Evolutionary conservation across 202 grass and related monocot genomes (phyloP), one percentile per base, ranked within the genome.

Genomic region (Panicum virgatum): DNA sequence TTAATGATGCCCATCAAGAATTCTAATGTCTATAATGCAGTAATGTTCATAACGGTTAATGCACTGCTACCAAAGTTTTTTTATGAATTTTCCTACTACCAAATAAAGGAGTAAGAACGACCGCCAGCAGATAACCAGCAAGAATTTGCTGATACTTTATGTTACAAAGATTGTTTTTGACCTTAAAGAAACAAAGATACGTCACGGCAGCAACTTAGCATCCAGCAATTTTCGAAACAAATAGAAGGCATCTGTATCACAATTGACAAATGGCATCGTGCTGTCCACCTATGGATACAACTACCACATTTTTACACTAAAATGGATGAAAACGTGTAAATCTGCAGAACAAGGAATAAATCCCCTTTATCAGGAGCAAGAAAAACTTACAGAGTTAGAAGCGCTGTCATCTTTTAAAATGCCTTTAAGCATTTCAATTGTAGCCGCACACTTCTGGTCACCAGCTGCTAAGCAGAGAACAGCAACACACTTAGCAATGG

Each of bases 401-500:
- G 80, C 56, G 14, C 83, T 89, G 71, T 99, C 87, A 72, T 96
- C 93, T 81, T 93, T 96, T 57, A 99, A 78, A 90, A 99, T 99
- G 87, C 87, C 91, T 84, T 91, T 96, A 69, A 99, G 92, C 96
- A 99, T 99, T 84, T 96, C 91, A 84, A 99, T 92, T 44, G 96
- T 99, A 52, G 92, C 89, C 22, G 87, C 91, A 86, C 96, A 99
- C 77, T 99, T 99, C 85, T 94, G 75, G 82, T 99, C 91, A 81
- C 96, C 93, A 69, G 96, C 96, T 79, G 93, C 91, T 87, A 99
- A 85, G 85, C 96, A 99, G 47, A 99, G 85, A 69, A 99, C 96
- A 83, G 96, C 96, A 91, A 99, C 89, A 90, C 96, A 99, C 58
- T 96, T 93, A 65, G 96, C 96, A 88, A 99, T 95, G 39, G 93